Base-by-base conservation (phyloP, 768 basidiomycete species). In the Suillus subaureus region DNA sequence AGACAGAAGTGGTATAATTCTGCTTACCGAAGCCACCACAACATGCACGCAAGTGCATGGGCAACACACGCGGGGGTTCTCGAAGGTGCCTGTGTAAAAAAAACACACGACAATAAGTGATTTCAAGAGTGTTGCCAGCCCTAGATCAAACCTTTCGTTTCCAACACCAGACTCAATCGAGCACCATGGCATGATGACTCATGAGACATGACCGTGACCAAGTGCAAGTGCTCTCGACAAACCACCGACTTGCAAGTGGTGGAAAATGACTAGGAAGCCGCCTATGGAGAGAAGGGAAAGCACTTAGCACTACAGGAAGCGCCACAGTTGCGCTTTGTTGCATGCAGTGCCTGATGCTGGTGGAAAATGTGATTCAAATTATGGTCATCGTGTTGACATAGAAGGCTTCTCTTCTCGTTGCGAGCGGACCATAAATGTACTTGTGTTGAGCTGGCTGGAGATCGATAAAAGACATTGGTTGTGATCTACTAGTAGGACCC, bases 11-110 rank as follows among this genome's bases (percentile, higher is more conserved):
- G 9, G 28, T 42, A 28, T n/a, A 39, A 21, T 13, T 18, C 39
- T 61, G 37, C 79, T 67, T 69, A 87, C 88, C 85, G 16, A 90
- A 79, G 49, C 89, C 89, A 63, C 88, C 89, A 65, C 87, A 89
- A 73, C 87, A 89, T 6, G 89, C 89, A 68, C 88, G 90, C 12
- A 89, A 79, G 71, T 89, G 90, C 89, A 90, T 1, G 89, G 88
- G 68, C 87, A 89, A 69, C 88, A 89, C 0, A 83, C 26, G 23
- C 15, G 76, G 1, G 88, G 88, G 64, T 90, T 90, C 66, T 85
- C 70, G 69, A 88, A 89, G 0, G 84, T 72, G 18, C 84, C 86
- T 86, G 57, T 26, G 56, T 61, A 64, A 15, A 28, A 56, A n/a
- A 31, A 28, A 51, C 28, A 18, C 33, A 15, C 5, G 39, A 45